Evolutionary conservation across 2,329 filamentous ascomycete genomes (phyloP), one percentile per base, ranked within the genome.

Genomic region (Cercospora zeae-maydis): DNA sequence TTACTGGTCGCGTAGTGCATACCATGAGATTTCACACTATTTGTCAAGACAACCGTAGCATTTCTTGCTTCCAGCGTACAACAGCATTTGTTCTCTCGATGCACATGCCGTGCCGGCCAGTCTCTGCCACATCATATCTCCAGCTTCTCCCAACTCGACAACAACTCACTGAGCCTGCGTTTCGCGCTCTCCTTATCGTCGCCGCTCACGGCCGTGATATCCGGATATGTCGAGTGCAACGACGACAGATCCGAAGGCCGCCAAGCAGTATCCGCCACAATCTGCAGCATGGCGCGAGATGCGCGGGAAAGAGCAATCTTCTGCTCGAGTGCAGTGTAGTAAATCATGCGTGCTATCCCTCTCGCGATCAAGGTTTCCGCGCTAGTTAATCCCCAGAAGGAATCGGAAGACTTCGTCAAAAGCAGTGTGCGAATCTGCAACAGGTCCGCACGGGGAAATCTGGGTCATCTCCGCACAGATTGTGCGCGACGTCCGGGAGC

Each of bases 341-440:
- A 63, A 2, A 59, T 63, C 65, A 65, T 67, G 0, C 65, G 57
- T 2, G 60, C 65, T 4, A 67, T 62, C 0, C 56, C 65, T 27
- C 65, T 24, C 1, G 65, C 45, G 2, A 67, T 61, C 57, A 61
- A 63, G 24, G 61, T 49, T 31, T 67, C 56, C 11, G 65, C 59
- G 8, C 59, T 63, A n/a, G n/a, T n/a, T n/a, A 3, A 60, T 57
- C 2, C 63, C 65, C 27, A 67, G 52, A 11, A 65, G 49, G 24
- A 56, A 65, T 33, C 65, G 63, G 39, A 67, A 67, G 42, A 65
- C 57, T 30, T 67, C 63, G 36, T 67, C 65, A 24, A 67, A 61
- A 14, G 65, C 65, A 3, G 59, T n/a, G 16, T 45, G 53, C 0
- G 64, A 66, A 42, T 56, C 33, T 16, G 16, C 4, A 55, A 66